Evolutionary conservation across 305 asterid genomes (phyloP).

Genomic region (Ajuga reptans): DNA sequence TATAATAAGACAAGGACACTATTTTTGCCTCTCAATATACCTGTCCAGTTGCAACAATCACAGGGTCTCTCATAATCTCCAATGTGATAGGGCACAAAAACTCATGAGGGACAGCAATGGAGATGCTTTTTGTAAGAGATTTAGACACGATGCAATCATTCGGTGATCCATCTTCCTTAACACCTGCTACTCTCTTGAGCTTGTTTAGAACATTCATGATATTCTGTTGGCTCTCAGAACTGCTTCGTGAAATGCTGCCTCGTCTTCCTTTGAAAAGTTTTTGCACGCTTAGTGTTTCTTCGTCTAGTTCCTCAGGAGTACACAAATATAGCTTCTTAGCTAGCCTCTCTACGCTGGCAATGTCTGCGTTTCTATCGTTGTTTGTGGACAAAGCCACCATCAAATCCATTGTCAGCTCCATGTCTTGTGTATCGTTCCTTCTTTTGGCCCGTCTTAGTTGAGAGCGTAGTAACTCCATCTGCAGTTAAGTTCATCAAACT

Average conservation of each 20-base stretch:
- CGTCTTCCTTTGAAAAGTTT: constrained; percentile 46
- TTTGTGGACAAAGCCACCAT: constrained; percentile 59
- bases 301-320: constrained; percentile 46
- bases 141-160: constrained; percentile 28
- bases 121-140: constrained; percentile 22
- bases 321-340: constrained; percentile 60
- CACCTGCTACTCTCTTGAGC: constrained; percentile 49
- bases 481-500: constrained; percentile 2
- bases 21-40: constrained; percentile 19
- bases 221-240: constrained; percentile 43
- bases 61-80: constrained; percentile 89
- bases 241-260: constrained; percentile 30
- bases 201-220: constrained; percentile 46
- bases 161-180: constrained; percentile 25
- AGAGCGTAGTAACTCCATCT: constrained; percentile 54
- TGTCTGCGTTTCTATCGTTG: constrained; percentile 56
- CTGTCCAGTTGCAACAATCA: constrained; percentile 83
- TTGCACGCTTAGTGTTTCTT: constrained; percentile 49
- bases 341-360: constrained; percentile 66
- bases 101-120: constrained; percentile 55
- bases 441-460: constrained; percentile 59
- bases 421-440: constrained; percentile 68
- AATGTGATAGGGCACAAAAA: constrained; percentile 81
- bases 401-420: constrained; percentile 82
- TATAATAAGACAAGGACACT: too few relatives aligned